phyloP scores from a whole-genome alignment of 768 basidiomycete species.

The Boletus insuetus region DNA sequence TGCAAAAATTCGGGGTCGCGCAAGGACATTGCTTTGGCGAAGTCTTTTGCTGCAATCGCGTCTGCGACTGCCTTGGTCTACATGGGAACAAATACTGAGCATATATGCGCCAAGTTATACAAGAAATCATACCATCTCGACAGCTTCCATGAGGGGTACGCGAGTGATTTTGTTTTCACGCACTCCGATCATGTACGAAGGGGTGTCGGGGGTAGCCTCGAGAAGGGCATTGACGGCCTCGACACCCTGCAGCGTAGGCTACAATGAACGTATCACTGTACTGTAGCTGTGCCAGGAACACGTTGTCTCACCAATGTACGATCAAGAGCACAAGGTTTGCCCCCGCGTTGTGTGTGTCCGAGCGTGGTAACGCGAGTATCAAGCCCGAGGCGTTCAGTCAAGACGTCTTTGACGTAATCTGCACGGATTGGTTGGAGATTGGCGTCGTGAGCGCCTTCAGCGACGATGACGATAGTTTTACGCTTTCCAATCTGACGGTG shows the following conservation, averaged over 20 bases:
- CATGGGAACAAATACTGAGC: neutral
- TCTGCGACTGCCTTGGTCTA: conserved; percentile 85
- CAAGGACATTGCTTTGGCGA: conserved; percentile 80
- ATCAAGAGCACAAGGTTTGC: conserved; percentile 89
- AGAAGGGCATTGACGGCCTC: conserved; percentile 90
- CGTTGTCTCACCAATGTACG: conserved; percentile 72
- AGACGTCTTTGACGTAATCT: conserved; percentile 87
- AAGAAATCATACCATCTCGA: conserved; percentile 60
- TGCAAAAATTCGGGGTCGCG: conserved; percentile 92
- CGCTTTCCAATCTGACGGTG: conserved; percentile 92
- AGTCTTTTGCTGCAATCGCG: conserved; percentile 82
- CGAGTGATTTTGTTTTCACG: conserved; percentile 94
- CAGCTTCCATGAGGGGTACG: conserved; percentile 91
- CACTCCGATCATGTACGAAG: conserved; percentile 97
- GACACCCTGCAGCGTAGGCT: conserved; percentile 97
- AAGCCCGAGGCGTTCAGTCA: conserved; percentile 81
- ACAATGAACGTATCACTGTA: neutral
- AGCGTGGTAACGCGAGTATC: conserved; percentile 97
- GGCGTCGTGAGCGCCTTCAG: conserved; percentile 90
- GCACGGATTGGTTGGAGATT: conserved; percentile 90
- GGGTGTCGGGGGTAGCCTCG: conserved; percentile 81
- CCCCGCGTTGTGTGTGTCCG: conserved; percentile 96
- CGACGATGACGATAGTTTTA: conserved; percentile 97
- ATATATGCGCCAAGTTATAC: neutral
- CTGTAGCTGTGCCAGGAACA: neutral